Evolutionary conservation across 441 rosid species (phyloP).

Genomic region (Gossypium lobatum): DNA sequence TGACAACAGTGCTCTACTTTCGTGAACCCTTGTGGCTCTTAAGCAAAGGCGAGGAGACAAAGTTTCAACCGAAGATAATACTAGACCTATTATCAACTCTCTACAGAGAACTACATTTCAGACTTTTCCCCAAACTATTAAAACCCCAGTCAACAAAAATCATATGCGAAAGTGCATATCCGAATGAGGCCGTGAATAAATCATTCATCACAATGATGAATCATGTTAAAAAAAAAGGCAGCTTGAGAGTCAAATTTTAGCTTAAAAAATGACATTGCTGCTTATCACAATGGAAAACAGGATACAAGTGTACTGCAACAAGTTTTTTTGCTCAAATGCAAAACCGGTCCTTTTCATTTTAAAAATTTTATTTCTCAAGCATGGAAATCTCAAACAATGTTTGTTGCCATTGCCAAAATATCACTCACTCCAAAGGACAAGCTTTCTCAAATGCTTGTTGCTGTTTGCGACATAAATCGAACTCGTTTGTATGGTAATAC

Average conservation of each 20-base stretch:
- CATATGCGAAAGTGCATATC: neutral
- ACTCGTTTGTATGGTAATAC: constrained; percentile 92
- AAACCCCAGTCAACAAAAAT: too few species aligned
- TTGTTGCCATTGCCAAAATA: neutral
- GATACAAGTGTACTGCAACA: neutral
- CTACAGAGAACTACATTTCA: too few species aligned
- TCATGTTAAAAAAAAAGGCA: neutral
- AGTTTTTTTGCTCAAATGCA: neutral
- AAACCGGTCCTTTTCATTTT: neutral
- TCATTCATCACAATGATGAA: neutral
- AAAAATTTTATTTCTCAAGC: neutral
- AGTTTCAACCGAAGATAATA: too few species aligned
- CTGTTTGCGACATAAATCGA: constrained; percentile 93
- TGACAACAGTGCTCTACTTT: too few species aligned
- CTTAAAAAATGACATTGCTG: neutral
- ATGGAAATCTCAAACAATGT: neutral
- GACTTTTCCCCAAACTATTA: too few species aligned
- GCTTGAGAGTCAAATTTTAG: neutral
- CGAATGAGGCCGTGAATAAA: neutral
- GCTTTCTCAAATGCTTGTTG: constrained; percentile 87
- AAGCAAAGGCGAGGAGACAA: too few species aligned
- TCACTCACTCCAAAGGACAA: constrained; percentile 47
- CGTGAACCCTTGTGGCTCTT: too few species aligned
- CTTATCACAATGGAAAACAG: neutral
- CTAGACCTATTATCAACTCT: too few species aligned